Percentiles rank a stretch among this genome's conserved stretches.
These are phyloP conservation scores for Lentinula guzmanii DNA, from an alignment of 768 basidiomycete genomes.

Conservation along the genomic window DNA sequence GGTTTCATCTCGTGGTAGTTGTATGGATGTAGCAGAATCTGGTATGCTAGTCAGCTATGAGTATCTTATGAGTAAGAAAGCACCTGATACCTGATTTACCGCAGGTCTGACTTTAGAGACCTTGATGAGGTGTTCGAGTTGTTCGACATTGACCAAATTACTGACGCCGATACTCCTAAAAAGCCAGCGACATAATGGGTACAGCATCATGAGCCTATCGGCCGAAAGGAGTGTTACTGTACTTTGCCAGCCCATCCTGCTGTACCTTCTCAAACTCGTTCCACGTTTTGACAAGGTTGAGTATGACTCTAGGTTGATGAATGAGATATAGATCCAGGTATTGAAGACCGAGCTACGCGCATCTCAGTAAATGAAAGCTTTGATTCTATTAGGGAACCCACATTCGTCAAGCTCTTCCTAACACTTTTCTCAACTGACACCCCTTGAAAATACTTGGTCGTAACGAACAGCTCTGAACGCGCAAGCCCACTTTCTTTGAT, in stretches of 20 bases:
- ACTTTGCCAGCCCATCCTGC: slow-evolving; percentile 38
- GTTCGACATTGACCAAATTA: slow-evolving; percentile 41
- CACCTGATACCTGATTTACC: slow-evolving; percentile 55
- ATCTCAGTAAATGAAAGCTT: neutral
- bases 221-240: neutral
- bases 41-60: neutral
- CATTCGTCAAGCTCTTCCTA: slow-evolving; percentile 43
- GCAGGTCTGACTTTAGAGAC: slow-evolving; percentile 54
- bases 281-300: slow-evolving; percentile 41
- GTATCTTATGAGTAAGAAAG: neutral
- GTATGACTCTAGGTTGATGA: slow-evolving; percentile 37
- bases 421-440: slow-evolving; percentile 33
- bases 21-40: slow-evolving; percentile 56
- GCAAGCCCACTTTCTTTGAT: slow-evolving; percentile 39
- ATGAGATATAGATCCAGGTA: slow-evolving; percentile 70
- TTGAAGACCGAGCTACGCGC: slow-evolving; percentile 49
- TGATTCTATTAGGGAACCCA: slow-evolving; percentile 15
- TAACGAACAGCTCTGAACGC: slow-evolving; percentile 44
- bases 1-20: slow-evolving; percentile 41
- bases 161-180: slow-evolving; percentile 71
- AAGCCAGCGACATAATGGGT: slow-evolving; percentile 8
- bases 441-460: slow-evolving; percentile 46
- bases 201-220: neutral
- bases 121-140: slow-evolving; percentile 59
- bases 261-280: slow-evolving; percentile 49